Conservation (phyloP, 495 filamentous ascomycete genomes). For the Penicillium pancosmium region DNA sequence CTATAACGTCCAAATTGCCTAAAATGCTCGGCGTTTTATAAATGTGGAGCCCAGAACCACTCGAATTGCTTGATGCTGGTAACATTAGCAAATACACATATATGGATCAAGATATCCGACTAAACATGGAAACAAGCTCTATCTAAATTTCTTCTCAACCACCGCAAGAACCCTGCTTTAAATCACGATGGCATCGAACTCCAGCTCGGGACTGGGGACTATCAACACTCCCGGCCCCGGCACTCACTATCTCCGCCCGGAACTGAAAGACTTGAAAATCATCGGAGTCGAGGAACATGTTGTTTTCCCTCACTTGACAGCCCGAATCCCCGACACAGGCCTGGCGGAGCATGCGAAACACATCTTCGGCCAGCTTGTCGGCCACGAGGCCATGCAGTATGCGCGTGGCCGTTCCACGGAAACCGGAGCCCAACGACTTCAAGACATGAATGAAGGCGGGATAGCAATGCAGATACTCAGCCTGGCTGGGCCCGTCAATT, state of each 20-base stretch:
- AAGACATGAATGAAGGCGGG: background rate
- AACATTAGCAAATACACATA: too few relatives aligned
- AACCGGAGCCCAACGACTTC: background rate
- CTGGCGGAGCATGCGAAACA: background rate
- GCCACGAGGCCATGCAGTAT: background rate
- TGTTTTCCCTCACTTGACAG: background rate
- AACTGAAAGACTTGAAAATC: background rate
- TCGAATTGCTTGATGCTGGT: too few relatives aligned
- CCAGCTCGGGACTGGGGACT: background rate
- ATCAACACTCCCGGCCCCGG: background rate
- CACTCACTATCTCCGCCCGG: background rate
- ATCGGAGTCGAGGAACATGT: slow-evolving; percentile 1
- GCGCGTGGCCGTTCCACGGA: background rate
- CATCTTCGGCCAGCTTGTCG: background rate
- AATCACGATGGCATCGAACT: background rate
- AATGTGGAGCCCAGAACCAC: too few relatives aligned
- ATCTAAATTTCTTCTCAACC: too few relatives aligned
- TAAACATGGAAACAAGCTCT: too few relatives aligned
- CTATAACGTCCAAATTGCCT: too few relatives aligned
- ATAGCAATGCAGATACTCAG: background rate
- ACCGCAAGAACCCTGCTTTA: too few relatives aligned
- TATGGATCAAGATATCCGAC: too few relatives aligned
- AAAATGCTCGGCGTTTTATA: too few relatives aligned
- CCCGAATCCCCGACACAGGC: background rate
- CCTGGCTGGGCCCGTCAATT: background rate